phyloP scores from a whole-genome alignment of 208 protist genomes.

The Willaertia magna region DNA sequence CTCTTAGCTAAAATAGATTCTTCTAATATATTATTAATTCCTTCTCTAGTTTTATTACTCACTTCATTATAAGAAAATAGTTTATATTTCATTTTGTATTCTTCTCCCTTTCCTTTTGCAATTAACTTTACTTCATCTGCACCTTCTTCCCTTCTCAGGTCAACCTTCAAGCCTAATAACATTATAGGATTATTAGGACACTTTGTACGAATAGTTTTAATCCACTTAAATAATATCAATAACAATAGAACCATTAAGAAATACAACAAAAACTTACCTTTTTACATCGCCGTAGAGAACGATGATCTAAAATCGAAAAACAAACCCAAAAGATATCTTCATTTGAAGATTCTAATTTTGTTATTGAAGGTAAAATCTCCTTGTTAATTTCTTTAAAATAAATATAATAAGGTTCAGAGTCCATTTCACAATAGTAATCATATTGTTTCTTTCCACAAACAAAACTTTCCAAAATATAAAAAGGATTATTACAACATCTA shows the following conservation, averaged over 20 bases:
- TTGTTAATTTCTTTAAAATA: neutral
- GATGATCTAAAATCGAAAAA: neutral
- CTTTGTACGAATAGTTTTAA: neutral
- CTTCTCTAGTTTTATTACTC: neutral
- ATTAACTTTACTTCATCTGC: neutral
- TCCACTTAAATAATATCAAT: neutral
- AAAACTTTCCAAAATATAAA: neutral
- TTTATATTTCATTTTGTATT: neutral
- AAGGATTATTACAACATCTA: neutral
- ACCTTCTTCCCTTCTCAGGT: neutral
- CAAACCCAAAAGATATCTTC: neutral
- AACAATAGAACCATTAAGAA: too few relatives aligned
- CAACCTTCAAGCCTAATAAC: neutral
- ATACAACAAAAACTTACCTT: neutral
- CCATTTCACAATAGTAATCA: neutral
- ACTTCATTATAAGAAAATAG: neutral
- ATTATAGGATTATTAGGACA: neutral
- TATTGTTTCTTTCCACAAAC: neutral
- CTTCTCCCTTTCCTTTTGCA: neutral
- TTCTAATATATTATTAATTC: neutral
- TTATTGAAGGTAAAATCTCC: too few relatives aligned
- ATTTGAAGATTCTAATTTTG: neutral
- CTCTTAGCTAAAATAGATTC: neutral
- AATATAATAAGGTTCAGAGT: neutral
- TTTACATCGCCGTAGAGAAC: neutral